A percentile compares a stretch with the other conserved stretches of the same genome.
Conservation (phyloP, 139 green algal species). For the Chlorella sp. region DNA sequence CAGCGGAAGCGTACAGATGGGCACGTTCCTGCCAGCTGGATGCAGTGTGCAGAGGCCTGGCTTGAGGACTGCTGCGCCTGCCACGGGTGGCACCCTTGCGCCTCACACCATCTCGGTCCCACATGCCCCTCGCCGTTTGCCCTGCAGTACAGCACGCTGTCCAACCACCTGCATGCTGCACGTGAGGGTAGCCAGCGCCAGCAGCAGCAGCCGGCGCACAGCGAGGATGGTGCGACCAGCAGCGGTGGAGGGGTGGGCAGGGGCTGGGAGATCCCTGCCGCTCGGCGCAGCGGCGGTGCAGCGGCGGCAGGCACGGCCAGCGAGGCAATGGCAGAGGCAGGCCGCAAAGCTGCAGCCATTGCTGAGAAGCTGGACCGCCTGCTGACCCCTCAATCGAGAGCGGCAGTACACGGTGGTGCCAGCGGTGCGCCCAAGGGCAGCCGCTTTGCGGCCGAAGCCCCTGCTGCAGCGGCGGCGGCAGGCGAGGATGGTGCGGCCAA, state of each 20-base stretch:
- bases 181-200: neutral
- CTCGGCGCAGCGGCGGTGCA: neutral
- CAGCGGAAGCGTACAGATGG: no score
- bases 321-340: constrained; percentile 26
- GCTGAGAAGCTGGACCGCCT: constrained; percentile 19
- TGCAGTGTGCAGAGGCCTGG: no score
- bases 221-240: neutral
- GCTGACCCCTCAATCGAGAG: constrained; percentile 1
- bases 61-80: no score
- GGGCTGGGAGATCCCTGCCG: constrained; percentile 16
- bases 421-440: neutral
- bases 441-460: neutral
- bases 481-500: neutral
- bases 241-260: neutral
- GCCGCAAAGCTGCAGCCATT: constrained; percentile 32
- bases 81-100: no score
- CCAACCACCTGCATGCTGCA: neutral
- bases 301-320: neutral
- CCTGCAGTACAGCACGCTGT: constrained; percentile 11
- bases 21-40: no score
- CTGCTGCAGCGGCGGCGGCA: neutral
- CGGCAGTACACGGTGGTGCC: neutral
- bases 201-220: neutral
- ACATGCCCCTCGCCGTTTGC: neutral
- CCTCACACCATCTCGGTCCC: no score